Conservation (phyloP, 192 early-diverging fungal species). For the Podila verticillata region DNA sequence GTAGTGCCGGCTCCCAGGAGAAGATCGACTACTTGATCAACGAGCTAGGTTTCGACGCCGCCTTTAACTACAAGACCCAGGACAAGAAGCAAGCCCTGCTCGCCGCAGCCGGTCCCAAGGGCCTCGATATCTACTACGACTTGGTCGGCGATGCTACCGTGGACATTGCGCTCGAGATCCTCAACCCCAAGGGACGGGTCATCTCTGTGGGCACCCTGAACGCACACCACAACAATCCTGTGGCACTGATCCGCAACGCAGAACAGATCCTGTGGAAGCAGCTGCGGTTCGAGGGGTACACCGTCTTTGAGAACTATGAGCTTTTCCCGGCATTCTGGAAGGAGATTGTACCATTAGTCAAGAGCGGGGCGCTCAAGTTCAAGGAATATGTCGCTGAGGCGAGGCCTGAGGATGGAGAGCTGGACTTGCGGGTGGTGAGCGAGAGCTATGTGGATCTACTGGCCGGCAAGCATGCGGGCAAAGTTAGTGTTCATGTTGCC, state of each 20-base stretch:
- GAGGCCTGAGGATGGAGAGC: background rate
- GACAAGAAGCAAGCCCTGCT: conserved; percentile 5
- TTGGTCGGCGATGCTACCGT: conserved; percentile 67
- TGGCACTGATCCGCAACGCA: conserved; percentile 4
- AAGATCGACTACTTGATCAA: conserved; percentile 78
- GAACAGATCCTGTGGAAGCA: conserved; percentile 8
- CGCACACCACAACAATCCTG: background rate
- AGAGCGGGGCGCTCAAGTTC: conserved; percentile 19
- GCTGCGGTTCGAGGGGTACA: conserved; percentile 12
- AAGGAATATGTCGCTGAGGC: background rate
- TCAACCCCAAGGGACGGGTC: conserved; percentile 23
- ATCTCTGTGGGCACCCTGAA: conserved; percentile 14
- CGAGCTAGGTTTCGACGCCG: conserved; percentile 80
- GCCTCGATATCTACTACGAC: conserved; percentile 89
- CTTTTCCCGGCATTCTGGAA: conserved; percentile 17
- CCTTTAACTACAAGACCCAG: conserved; percentile 89
- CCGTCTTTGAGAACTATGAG: conserved; percentile 7
- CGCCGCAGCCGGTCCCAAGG: conserved; percentile 1
- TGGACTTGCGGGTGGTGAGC: background rate
- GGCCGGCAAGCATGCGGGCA: conserved; percentile 22
- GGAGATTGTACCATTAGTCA: conserved; percentile 24
- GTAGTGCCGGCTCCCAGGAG: conserved; percentile 84
- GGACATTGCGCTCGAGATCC: conserved; percentile 32
- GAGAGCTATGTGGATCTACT: conserved; percentile 15
- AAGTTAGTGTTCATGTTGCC: conserved; percentile 24